phyloP scores from a whole-genome alignment of 2,329 filamentous ascomycete genomes.

The Sporothrix phasma region DNA sequence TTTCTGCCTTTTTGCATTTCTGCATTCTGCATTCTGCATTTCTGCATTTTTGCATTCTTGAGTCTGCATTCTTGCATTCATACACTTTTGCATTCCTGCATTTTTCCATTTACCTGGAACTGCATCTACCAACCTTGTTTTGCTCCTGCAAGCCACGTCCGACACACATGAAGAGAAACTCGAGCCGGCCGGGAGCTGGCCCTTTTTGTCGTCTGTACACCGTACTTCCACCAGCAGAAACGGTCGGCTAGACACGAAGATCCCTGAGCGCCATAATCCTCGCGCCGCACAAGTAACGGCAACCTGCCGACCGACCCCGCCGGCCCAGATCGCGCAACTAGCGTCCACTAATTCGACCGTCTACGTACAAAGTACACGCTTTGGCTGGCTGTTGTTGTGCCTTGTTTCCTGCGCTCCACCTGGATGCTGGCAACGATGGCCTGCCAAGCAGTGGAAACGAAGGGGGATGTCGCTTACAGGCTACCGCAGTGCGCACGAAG shows the following conservation, averaged over 20 bases:
- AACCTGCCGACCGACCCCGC: not conserved
- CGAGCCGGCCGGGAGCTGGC: not conserved
- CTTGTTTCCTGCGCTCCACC: not conserved
- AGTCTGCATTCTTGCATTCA: not conserved
- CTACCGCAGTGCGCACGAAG: not conserved
- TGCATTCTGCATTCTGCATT: not conserved
- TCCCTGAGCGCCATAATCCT: not conserved
- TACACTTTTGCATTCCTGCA: not conserved
- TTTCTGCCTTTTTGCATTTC: not conserved
- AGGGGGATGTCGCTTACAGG: not conserved
- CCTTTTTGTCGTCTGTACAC: not conserved
- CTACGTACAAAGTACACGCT: not conserved
- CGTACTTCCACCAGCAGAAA: not conserved
- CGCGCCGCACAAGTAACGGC: not conserved
- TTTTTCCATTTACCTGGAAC: not conserved
- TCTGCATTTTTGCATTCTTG: not conserved
- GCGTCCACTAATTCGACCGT: not conserved
- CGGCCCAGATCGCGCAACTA: not conserved
- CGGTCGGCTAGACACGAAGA: too few relatives aligned
- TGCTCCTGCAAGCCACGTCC: not conserved
- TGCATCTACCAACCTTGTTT: not conserved
- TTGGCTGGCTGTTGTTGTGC: not conserved
- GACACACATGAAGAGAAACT: not conserved
- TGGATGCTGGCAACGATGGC: not conserved
- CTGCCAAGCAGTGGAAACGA: not conserved